Evolutionary conservation across 345 rosid species (phyloP).

Genomic region (Cardamine occulta): DNA sequence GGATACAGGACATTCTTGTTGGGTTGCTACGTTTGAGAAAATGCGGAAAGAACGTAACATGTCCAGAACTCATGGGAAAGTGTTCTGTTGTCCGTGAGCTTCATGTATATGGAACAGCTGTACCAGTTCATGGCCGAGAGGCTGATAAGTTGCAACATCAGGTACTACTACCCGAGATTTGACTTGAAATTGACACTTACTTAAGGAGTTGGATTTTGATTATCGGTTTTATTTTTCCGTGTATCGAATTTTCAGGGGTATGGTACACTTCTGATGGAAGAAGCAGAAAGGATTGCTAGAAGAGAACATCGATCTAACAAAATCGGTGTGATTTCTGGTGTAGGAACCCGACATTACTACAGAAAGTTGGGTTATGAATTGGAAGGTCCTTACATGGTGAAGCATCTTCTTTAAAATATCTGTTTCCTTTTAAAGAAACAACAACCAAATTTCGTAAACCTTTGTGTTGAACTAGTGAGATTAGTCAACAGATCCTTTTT

Average conservation of each 20-base stretch:
- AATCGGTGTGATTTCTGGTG: slow-evolving; percentile 90
- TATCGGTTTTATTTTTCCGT: not conserved
- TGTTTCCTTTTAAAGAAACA: not conserved
- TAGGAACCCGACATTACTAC: slow-evolving; percentile 95
- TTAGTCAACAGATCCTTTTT: not conserved
- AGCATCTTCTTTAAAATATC: slow-evolving; percentile 54
- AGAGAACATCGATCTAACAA: slow-evolving; percentile 86
- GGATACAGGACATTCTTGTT: slow-evolving; percentile 87
- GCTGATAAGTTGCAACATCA: slow-evolving; percentile 98
- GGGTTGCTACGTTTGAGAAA: slow-evolving; percentile 87
- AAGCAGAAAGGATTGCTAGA: slow-evolving; percentile 82
- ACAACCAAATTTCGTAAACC: not conserved
- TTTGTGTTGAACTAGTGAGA: slow-evolving; percentile 20
- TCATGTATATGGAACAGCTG: slow-evolving; percentile 99
- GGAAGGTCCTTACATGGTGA: slow-evolving; percentile 98
- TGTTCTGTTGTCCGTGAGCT: slow-evolving; percentile 98
- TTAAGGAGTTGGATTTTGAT: not conserved
- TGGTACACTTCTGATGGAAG: slow-evolving; percentile 98
- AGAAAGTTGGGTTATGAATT: slow-evolving; percentile 90
- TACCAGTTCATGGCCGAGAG: slow-evolving; percentile 97
- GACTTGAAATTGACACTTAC: not conserved
- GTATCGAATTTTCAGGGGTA: slow-evolving; percentile 62
- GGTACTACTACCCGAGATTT: slow-evolving; percentile 49
- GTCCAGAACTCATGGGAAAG: slow-evolving; percentile 88
- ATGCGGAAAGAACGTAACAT: slow-evolving; percentile 83